phyloP scores from a whole-genome alignment of 1,284 basidiomycete genomes.

The Trametes sp. region DNA sequence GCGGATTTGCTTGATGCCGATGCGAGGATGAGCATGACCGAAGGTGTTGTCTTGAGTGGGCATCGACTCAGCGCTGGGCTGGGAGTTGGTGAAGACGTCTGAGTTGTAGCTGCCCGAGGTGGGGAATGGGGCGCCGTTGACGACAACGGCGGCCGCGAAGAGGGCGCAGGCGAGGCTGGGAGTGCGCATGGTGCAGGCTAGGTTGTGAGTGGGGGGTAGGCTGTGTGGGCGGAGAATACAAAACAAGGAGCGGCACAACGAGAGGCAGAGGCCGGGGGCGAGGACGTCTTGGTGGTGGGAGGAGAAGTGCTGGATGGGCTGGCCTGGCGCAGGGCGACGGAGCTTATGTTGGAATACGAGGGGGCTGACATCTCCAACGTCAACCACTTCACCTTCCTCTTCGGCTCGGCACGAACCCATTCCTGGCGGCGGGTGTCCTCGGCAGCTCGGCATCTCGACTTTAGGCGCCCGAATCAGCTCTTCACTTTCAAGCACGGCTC shows the following conservation, averaged over 20 bases:
- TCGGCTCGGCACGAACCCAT: slow-evolving; percentile 19
- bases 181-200: slow-evolving; percentile 37
- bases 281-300: slow-evolving; percentile 7
- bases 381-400: slow-evolving; percentile 20
- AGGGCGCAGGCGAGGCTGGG: slow-evolving; percentile 37
- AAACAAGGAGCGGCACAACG: slow-evolving; percentile 12
- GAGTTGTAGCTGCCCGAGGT: slow-evolving; percentile 23
- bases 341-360: slow-evolving; percentile 21
- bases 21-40: slow-evolving; percentile 15
- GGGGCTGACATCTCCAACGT: slow-evolving; percentile 22
- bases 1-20: slow-evolving; percentile 23
- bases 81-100: slow-evolving; percentile 21
- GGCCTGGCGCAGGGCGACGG: not conserved
- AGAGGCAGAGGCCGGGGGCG: slow-evolving; percentile 2
- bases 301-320: not conserved
- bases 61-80: slow-evolving; percentile 4
- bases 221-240: slow-evolving; percentile 10
- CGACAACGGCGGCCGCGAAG: slow-evolving; percentile 34
- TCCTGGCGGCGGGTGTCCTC: slow-evolving; percentile 4
- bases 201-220: slow-evolving; percentile 9
- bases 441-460: slow-evolving; percentile 12
- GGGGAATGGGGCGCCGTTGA: slow-evolving; percentile 31
- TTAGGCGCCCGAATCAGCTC: not conserved
- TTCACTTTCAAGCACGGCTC: too few species aligned
- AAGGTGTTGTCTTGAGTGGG: slow-evolving; percentile 2